These are phyloP conservation scores for Cryptomeria japonica DNA, from an alignment of 75 land plant species.

Conservation along the genomic window DNA sequence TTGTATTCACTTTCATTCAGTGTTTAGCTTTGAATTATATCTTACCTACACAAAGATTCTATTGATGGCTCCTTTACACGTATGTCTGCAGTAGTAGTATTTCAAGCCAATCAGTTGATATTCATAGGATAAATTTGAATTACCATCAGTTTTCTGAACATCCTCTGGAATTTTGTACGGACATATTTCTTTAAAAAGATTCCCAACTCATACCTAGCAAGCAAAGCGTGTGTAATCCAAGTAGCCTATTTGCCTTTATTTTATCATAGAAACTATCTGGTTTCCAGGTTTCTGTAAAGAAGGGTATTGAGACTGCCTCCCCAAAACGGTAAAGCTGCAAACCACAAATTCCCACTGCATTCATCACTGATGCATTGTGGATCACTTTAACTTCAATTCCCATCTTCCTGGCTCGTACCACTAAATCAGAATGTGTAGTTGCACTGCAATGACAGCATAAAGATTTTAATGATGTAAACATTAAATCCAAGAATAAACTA, in stretches of 20 bases:
- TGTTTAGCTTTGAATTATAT: not conserved
- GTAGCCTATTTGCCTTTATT: constrained; percentile 65
- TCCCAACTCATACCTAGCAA: constrained; percentile 64
- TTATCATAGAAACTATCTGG: constrained; percentile 97
- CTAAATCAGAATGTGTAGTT: constrained; percentile 94
- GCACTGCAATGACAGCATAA: constrained; percentile 51
- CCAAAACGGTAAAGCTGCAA: constrained; percentile 98
- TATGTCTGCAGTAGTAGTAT: constrained; percentile 66
- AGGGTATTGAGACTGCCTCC: constrained; percentile 96
- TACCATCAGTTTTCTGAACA: constrained; percentile 4
- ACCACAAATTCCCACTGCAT: constrained; percentile 96
- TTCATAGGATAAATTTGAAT: not conserved
- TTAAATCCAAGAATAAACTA: not conserved
- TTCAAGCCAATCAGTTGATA: not conserved
- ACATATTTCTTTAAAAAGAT: not conserved
- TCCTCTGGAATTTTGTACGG: not conserved
- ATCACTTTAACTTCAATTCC: constrained; percentile 86
- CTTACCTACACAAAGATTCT: constrained; percentile 93
- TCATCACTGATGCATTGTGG: constrained; percentile 98
- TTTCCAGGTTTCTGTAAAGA: constrained; percentile 97
- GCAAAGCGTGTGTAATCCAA: constrained; percentile 95
- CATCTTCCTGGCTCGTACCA: constrained; percentile 84
- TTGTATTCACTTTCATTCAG: not conserved
- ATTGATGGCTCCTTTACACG: constrained; percentile 95
- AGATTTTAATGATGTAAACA: not conserved